Evolutionary conservation across 139 green algal genomes (phyloP), one percentile per base, ranked within the genome.

Genomic region (Spirogloea muscicola): DNA sequence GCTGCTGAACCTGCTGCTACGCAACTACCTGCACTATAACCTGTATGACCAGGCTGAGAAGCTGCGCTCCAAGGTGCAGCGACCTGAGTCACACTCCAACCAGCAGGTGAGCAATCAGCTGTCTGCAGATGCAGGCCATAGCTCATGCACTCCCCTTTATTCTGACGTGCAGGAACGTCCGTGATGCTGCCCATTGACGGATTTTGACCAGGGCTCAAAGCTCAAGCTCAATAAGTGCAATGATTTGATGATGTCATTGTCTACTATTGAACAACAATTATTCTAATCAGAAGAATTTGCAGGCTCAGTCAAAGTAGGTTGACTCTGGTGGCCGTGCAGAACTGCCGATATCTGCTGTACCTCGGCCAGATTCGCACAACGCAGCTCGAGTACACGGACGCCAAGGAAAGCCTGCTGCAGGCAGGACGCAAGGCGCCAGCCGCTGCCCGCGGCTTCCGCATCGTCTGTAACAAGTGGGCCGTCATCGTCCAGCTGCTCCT

Each of bases 11-110:
- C 86, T 98, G 78, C 87, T 99, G 76, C 89, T 99, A 64, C 86
- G 92, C 72, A 97, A 96, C 81, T 97, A 97, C 83, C 84, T 99
- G 64, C 82, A 92, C 72, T 94, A 93, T 84, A 93, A 91, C 62
- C 86, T 97, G 64, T 98, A 98, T 70, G 94, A 98, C 1, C 89
- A 96, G 88, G 95, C 94, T 10, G 95, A 99, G 77, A 92, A 94
- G 75, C 90, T 99, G 72, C 86, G 95, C n/a, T 88, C 85, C 84
- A 96, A 97, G 81, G 87, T 89, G 1, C 88, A 94, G 85, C 87
- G 88, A 55, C 82, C 88, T 1, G 92, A 97, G 52, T 88, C 77
- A 3, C 88, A 91, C 38, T 91, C 82, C 9, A 88, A 87, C 46
- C 68, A 80, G 48, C 74, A 82, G 57, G 68, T 82, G 31, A 29